Evolutionary conservation across 257 asterid species (phyloP), one percentile per base, ranked within the genome.

Genomic region (Nyctanthes arbortristis): DNA sequence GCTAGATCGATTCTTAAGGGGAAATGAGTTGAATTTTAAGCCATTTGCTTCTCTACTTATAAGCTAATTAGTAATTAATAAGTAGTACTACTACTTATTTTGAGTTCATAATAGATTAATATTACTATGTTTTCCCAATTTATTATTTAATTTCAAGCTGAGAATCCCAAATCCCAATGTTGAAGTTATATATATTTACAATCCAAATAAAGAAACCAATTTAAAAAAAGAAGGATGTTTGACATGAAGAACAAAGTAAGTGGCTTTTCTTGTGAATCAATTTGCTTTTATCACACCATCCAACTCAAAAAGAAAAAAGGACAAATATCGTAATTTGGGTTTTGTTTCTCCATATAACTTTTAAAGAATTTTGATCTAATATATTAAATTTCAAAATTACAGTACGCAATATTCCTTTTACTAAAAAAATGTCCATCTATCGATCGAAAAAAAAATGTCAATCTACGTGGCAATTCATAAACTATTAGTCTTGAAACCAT

Each of bases 111-210:
- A n/a, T n/a, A n/a, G n/a, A n/a, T n/a, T n/a, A n/a, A n/a, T n/a
- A n/a, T n/a, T n/a, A 73, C 54, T 43, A 31, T 64, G 25, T 76
- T 68, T 65, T 58, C 37, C 31, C 37, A 74, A 25, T 73, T 72
- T 72, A 75, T 81, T 75, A 72, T 70, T 69, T 73, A 73, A 68
- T 73, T 73, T 84, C 85, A 68, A 71, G 78, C 71, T 76, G 89
- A 78, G 89, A 81, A 81, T 84, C 89, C n/a, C n/a, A n/a, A n/a
- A n/a, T n/a, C n/a, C 89, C 86, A 76, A 84, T 62, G 85, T 69
- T 75, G 72, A 64, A 60, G 64, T 63, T 73, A 69, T n/a, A n/a
- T n/a, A 52, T 65, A 75, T 69, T 67, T 43, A 34, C 55, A 62
- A 66, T 65, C 81, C 31, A 75, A 68, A 61, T 65, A 77, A 71